Evolutionary conservation across 2,329 filamentous ascomycete species (phyloP).

Genomic region (Talaromyces rugulosus): DNA sequence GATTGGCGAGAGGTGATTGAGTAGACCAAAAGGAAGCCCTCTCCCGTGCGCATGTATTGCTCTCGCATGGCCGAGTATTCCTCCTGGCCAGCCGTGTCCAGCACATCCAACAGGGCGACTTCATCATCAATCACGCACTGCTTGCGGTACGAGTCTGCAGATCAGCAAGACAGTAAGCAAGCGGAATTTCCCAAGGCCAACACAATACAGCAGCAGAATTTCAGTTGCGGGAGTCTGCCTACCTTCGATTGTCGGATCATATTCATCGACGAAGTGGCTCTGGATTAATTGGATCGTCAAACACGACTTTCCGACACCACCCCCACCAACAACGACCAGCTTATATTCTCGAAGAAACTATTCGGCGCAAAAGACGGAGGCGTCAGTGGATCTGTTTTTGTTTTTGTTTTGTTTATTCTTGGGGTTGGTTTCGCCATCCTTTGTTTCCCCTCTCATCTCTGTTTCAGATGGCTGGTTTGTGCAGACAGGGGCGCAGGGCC

Average conservation of each 20-base stretch:
- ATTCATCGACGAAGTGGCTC: conserved; percentile 98
- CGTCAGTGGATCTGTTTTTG: conserved; percentile 14
- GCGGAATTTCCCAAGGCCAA: neutral
- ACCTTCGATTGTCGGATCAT: conserved; percentile 99
- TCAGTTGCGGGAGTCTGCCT: conserved; percentile 11
- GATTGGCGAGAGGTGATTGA: conserved; percentile 96
- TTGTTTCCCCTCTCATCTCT: neutral
- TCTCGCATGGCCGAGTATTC: conserved; percentile 99
- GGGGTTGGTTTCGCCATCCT: neutral
- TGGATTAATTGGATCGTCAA: conserved; percentile 95
- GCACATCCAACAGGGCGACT: conserved; percentile 92
- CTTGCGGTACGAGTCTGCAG: conserved; percentile 95
- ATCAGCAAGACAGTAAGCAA: neutral
- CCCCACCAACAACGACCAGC: conserved; percentile 93
- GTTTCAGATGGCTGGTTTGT: neutral
- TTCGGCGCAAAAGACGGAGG: conserved; percentile 11
- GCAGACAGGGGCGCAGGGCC: neutral
- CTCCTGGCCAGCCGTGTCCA: conserved; percentile 97
- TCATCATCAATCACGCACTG: conserved; percentile 99
- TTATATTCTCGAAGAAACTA: conserved; percentile 90
- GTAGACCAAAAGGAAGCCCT: conserved; percentile 96
- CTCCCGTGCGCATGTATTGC: conserved; percentile 99
- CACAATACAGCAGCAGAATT: neutral
- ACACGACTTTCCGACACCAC: conserved; percentile 98
- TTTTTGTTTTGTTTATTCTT: neutral